A percentile compares a stretch with the other conserved stretches of the same genome.
phyloP scores from a whole-genome alignment of 208 protist species.

The Entamoeba moshkovskii region DNA sequence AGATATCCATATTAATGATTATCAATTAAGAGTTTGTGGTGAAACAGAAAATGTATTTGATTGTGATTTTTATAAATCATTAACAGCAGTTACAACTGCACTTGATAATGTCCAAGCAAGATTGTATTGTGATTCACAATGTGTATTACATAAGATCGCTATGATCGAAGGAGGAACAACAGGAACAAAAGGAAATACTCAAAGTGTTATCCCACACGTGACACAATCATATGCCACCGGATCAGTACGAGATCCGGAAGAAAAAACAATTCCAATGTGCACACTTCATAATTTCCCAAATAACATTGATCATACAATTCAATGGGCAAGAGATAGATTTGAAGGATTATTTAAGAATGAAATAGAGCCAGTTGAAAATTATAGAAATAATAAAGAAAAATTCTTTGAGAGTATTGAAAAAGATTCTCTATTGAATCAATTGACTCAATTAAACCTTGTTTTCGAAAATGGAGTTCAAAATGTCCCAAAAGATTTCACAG shows the following conservation, averaged over 20 bases:
- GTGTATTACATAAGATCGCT: conserved; percentile 76
- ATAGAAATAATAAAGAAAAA: background rate
- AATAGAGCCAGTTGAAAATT: background rate
- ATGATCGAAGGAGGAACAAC: conserved; percentile 97
- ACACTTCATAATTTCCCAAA: conserved; percentile 99
- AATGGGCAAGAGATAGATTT: conserved; percentile 55
- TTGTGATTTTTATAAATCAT: conserved; percentile 74
- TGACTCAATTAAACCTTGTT: background rate
- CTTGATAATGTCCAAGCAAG: conserved; percentile 82
- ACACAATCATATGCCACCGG: conserved; percentile 82
- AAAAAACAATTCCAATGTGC: conserved; percentile 91
- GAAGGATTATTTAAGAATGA: conserved; percentile 48
- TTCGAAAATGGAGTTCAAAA: background rate
- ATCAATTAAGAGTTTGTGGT: conserved; percentile 52
- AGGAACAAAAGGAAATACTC: conserved; percentile 87
- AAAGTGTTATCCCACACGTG: conserved; percentile 80
- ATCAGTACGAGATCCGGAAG: conserved; percentile 22
- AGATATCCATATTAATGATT: conserved; percentile 43
- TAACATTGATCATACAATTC: conserved; percentile 71
- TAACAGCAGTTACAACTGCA: conserved; percentile 84
- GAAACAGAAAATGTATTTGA: conserved; percentile 82
- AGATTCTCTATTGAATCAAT: background rate
- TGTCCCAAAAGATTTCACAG: background rate
- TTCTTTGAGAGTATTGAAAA: background rate
- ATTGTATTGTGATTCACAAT: conserved; percentile 76